Evolutionary conservation across 306 rosid genomes (phyloP).

Genomic region (Glycine soja): DNA sequence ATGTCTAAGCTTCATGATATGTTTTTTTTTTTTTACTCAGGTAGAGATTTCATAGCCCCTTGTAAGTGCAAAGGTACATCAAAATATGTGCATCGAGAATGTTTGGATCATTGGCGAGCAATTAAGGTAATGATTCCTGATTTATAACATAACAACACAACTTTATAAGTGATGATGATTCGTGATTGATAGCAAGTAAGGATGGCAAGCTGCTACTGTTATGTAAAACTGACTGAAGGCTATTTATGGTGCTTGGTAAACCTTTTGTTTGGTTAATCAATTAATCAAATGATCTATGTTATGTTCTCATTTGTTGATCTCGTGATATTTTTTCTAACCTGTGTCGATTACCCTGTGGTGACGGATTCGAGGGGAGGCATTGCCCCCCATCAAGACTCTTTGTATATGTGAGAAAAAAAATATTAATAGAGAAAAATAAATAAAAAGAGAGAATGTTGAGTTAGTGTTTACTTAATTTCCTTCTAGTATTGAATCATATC

Average conservation of each 20-base stretch:
- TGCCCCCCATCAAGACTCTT: too few relatives aligned
- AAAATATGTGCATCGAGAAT: conserved; percentile 94
- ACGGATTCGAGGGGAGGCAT: too few relatives aligned
- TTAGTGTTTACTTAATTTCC: too few relatives aligned
- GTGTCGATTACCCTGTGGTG: background rate
- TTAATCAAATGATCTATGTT: conserved; percentile 1
- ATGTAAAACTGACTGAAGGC: conserved; percentile 22
- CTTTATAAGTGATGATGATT: background rate
- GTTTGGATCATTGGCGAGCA: conserved; percentile 99
- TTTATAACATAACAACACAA: background rate
- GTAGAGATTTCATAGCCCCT: conserved; percentile 98
- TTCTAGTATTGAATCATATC: too few relatives aligned
- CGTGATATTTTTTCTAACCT: conserved; percentile 17
- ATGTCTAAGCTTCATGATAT: conserved; percentile 16
- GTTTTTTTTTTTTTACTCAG: conserved; percentile 51
- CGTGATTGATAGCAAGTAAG: background rate
- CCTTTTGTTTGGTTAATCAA: conserved; percentile 11
- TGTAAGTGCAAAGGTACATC: conserved; percentile 98
- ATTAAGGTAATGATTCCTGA: conserved; percentile 62
- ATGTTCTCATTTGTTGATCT: conserved; percentile 19
- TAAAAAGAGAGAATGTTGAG: too few relatives aligned
- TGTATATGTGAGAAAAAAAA: too few relatives aligned
- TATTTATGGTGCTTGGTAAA: conserved; percentile 16
- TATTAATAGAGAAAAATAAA: too few relatives aligned
- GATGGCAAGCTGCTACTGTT: background rate